Evolutionary conservation across 306 rosid genomes (phyloP).

Genomic region (Sesbania bispinosa): DNA sequence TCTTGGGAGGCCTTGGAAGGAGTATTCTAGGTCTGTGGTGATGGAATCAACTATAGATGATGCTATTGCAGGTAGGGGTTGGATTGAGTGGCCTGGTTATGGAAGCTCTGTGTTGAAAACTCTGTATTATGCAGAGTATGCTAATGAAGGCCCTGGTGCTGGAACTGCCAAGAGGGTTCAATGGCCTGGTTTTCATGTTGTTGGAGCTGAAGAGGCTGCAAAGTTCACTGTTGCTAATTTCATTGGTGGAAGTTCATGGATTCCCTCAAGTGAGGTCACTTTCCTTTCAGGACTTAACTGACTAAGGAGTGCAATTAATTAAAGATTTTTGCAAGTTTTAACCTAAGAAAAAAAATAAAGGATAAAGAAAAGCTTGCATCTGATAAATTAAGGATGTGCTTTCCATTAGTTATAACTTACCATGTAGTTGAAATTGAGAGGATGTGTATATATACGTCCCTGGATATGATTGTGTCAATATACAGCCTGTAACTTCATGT

Average conservation of each 20-base stretch:
- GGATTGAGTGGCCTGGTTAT: conserved; percentile 49
- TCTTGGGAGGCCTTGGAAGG: conserved; percentile 55
- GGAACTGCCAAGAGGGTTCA: conserved; percentile 31
- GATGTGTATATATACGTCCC: too few species aligned
- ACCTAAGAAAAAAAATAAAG: too few species aligned
- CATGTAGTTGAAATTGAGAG: too few species aligned
- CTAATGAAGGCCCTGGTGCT: conserved; percentile 39
- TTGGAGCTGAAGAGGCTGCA: conserved; percentile 30
- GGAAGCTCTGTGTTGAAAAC: conserved; percentile 22
- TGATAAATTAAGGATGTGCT: too few species aligned
- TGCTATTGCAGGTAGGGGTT: conserved; percentile 26
- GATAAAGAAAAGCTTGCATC: too few species aligned
- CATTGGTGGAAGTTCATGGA: conserved; percentile 49
- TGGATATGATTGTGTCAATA: too few species aligned
- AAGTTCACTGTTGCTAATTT: conserved; percentile 37
- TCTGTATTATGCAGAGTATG: conserved; percentile 46
- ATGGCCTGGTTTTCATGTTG: conserved; percentile 46
- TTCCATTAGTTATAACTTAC: too few species aligned
- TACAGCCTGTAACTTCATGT: too few species aligned
- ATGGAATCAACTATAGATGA: conserved; percentile 40
- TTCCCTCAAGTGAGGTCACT: conserved; percentile 39
- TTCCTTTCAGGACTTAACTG: conserved; percentile 38
- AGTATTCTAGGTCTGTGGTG: conserved; percentile 42
- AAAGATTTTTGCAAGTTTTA: too few species aligned
- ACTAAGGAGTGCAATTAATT: not conserved